phyloP scores from a whole-genome alignment of 352 stramenopile genomes.

The Globisporangium paddicum region DNA sequence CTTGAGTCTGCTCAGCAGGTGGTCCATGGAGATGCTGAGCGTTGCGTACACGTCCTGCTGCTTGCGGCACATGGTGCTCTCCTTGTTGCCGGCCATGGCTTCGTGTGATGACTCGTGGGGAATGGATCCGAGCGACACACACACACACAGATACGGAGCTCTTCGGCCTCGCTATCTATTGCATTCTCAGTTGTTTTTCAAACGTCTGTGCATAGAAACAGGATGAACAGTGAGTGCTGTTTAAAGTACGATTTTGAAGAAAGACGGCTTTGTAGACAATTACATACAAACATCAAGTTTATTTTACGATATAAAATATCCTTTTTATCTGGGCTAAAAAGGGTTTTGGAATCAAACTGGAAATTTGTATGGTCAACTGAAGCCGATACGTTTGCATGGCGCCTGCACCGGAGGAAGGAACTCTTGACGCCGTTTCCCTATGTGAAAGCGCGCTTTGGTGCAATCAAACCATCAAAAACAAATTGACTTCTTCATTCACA shows the following conservation, averaged over 20 bases:
- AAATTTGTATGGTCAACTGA: background rate
- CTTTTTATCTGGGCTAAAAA: background rate
- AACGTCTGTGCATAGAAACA: background rate
- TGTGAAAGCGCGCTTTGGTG: background rate
- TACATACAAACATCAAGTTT: background rate
- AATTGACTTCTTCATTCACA: too few species aligned
- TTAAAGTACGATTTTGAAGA: background rate
- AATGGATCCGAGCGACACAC: background rate
- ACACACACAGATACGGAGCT: background rate
- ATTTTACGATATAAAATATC: background rate
- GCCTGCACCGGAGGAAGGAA: too few species aligned
- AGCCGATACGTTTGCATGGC: too few species aligned
- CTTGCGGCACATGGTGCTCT: constrained; percentile 5
- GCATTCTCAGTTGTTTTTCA: background rate
- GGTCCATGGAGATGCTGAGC: constrained; percentile 47
- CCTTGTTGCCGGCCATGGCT: constrained; percentile 6
- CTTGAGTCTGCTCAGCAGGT: constrained; percentile 32
- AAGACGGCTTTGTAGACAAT: background rate
- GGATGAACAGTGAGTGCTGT: background rate
- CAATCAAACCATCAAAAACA: background rate
- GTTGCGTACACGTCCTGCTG: constrained; percentile 30
- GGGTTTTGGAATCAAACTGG: background rate
- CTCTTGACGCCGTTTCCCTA: background rate
- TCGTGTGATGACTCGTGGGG: background rate
- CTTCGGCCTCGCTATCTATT: background rate